Conservation (phyloP, 1,284 basidiomycete species). For the Sporisorium iseilematis-ciliati region DNA sequence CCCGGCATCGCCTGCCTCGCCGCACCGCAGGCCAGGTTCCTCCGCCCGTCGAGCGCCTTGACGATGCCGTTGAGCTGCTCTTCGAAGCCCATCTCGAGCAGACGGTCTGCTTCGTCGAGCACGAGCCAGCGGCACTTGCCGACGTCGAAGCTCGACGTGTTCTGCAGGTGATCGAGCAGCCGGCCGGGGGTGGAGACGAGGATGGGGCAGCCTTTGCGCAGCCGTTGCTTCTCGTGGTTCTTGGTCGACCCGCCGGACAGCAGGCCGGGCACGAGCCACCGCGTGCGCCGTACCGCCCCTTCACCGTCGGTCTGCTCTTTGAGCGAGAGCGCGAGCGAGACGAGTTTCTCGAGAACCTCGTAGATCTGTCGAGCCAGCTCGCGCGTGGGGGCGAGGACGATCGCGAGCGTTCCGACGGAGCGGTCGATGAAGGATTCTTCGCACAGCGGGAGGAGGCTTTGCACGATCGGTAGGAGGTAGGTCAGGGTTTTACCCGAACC, state of each 20-base stretch:
- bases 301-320: constrained; percentile 72
- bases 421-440: constrained; percentile 78
- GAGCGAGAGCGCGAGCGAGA: constrained; percentile 78
- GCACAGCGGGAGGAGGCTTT: constrained; percentile 90
- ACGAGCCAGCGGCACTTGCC: constrained; percentile 95
- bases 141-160: constrained; percentile 88
- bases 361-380: constrained; percentile 95
- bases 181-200: constrained; percentile 80
- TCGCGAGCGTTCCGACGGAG: constrained; percentile 87
- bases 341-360: constrained; percentile 77
- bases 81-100: constrained; percentile 77
- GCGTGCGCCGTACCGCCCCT: constrained; percentile 70
- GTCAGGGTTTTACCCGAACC: constrained; percentile 97
- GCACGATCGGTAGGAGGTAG: constrained; percentile 93
- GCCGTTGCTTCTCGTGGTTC: constrained; percentile 79
- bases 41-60: constrained; percentile 68
- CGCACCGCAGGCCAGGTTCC: constrained; percentile 71
- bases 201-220: constrained; percentile 80
- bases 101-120: constrained; percentile 93
- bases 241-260: constrained; percentile 81
- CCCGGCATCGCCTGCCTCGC: constrained; percentile 73
- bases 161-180: constrained; percentile 81
- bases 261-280: constrained; percentile 94
- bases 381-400: constrained; percentile 93
- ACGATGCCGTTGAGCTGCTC: constrained; percentile 79